These are phyloP conservation scores for Purpureocillium takamizusanense DNA, from an alignment of 2,329 filamentous ascomycete genomes.

Conservation along the genomic window DNA sequence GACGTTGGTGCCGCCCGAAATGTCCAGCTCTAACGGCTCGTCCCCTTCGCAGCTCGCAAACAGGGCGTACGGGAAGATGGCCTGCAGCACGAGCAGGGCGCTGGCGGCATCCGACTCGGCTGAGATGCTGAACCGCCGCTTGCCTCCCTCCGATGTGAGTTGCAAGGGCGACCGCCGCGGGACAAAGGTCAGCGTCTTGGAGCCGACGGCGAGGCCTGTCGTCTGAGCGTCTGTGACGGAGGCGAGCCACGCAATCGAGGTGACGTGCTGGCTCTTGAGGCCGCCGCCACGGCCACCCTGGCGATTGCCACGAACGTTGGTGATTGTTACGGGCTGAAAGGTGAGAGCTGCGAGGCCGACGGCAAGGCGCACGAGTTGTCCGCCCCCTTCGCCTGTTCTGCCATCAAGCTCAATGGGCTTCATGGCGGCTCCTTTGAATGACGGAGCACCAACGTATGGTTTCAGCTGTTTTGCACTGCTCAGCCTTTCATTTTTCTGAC, in stretches of 20 bases:
- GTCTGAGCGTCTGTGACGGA: conserved; percentile 41
- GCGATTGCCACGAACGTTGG: conserved; percentile 47
- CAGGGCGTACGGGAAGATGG: conserved; percentile 49
- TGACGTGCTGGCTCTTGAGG: conserved; percentile 51
- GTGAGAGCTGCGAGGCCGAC: conserved; percentile 47
- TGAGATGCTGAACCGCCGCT: conserved; percentile 38
- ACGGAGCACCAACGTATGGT: too few species aligned
- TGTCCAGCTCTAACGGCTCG: conserved; percentile 37
- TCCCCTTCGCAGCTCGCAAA: conserved; percentile 37
- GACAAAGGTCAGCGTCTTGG: conserved; percentile 36
- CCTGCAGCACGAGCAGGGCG: conserved; percentile 49
- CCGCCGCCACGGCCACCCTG: conserved; percentile 15
- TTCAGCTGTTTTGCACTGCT: too few species aligned
- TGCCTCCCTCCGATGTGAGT: conserved; percentile 12
- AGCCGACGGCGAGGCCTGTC: conserved; percentile 41
- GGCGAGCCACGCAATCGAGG: conserved; percentile 45
- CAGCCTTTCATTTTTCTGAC: too few species aligned
- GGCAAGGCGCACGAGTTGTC: conserved; percentile 50
- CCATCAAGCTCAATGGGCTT: conserved; percentile 43
- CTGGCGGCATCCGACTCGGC: conserved; percentile 44
- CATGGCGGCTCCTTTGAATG: conserved; percentile 5
- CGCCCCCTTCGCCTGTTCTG: conserved; percentile 50
- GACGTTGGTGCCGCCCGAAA: conserved; percentile 52
- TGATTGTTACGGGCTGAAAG: conserved; percentile 41
- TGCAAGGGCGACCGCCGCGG: conserved; percentile 29